A percentile compares a stretch with the other conserved stretches of the same genome.
Evolutionary conservation across 331 rosid genomes (phyloP).

Genomic region (Ulmus americana): DNA sequence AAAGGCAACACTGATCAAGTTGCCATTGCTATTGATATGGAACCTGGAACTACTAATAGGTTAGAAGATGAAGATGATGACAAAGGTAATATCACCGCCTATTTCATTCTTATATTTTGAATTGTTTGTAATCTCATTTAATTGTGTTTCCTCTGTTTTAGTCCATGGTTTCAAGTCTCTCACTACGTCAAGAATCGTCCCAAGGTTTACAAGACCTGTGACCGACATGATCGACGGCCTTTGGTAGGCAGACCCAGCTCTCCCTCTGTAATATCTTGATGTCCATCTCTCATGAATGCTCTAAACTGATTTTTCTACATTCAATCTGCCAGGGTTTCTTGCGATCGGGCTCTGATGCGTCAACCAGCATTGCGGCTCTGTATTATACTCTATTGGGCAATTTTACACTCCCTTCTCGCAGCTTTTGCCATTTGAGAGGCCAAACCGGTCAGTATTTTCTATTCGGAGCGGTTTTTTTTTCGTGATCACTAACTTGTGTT

Average conservation of each 20-base stretch:
- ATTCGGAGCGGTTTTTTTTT: not conserved
- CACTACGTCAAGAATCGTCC: slow-evolving; percentile 72
- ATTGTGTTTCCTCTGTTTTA: slow-evolving; percentile 26
- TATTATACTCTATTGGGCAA: slow-evolving; percentile 77
- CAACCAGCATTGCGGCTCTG: slow-evolving; percentile 79
- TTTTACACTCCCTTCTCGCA: slow-evolving; percentile 80
- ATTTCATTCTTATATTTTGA: not conserved
- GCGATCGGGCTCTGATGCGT: slow-evolving; percentile 92
- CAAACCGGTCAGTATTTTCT: slow-evolving; percentile 31
- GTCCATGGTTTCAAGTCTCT: slow-evolving; percentile 98
- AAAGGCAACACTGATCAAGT: slow-evolving; percentile 82
- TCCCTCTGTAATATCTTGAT: slow-evolving; percentile 11
- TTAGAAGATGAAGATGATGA: slow-evolving; percentile 91
- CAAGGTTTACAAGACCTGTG: slow-evolving; percentile 80
- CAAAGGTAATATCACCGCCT: slow-evolving; percentile 54
- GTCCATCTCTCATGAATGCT: slow-evolving; percentile 6
- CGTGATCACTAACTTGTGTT: not conserved
- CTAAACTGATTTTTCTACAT: slow-evolving; percentile 16
- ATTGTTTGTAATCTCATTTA: slow-evolving; percentile 6
- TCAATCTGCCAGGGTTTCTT: slow-evolving; percentile 67
- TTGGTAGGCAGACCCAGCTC: slow-evolving; percentile 46
- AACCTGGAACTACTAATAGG: slow-evolving; percentile 57
- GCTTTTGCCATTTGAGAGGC: slow-evolving; percentile 59
- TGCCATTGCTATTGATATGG: slow-evolving; percentile 84
- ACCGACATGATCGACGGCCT: slow-evolving; percentile 89